Base-by-base conservation (phyloP, 2,329 filamentous ascomycete species). In the Fusarium sp. region DNA sequence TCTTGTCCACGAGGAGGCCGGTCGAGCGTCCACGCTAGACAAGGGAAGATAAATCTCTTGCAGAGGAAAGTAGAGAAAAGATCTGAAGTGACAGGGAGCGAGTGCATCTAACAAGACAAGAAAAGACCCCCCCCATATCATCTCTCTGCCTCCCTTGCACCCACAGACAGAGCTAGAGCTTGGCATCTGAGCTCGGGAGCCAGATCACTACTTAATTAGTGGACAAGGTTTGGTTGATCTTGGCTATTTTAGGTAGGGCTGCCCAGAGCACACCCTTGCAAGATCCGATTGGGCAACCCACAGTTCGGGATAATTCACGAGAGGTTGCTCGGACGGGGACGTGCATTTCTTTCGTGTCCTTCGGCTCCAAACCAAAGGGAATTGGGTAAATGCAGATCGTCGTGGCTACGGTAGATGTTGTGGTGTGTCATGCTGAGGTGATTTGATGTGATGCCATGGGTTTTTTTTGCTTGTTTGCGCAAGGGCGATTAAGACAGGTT, bases 241-340 rank as follows among this genome's bases (percentile, higher is more conserved):
- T 59, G 39, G 13, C 69, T 56, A 29, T 35, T 37, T n/a, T 18
- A 35, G 20, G 41, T 56, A 71, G 51, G 60, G 60, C 53, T 65
- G 50, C 56, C 37, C 9, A 50, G 46, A 21, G n/a, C 2, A 1
- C 15, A 46, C 4, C 59, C 42, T 43, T 40, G 37, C n/a, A 17
- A 36, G 39, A 58, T 59, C 56, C 60, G 65, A 71, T 55, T 58
- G 51, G 63, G 33, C 58, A 61, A 70, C 60, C 63, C 54, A 47
- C 61, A 47, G 23, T 27, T 53, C 63, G 42, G 63, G 64, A 58
- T 20, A 51, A 37, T 47, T 53, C 49, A 53, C 18, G 17, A 35
- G 41, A 45, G 20, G 29, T 51, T 9, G 58, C 63, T 65, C 63
- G 54, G 65, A 65, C 60, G 41, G 49, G 62, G 37, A 52, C 61